Conservation (phyloP, 192 early-diverging fungal species). For the Backusella tarrabulga region DNA sequence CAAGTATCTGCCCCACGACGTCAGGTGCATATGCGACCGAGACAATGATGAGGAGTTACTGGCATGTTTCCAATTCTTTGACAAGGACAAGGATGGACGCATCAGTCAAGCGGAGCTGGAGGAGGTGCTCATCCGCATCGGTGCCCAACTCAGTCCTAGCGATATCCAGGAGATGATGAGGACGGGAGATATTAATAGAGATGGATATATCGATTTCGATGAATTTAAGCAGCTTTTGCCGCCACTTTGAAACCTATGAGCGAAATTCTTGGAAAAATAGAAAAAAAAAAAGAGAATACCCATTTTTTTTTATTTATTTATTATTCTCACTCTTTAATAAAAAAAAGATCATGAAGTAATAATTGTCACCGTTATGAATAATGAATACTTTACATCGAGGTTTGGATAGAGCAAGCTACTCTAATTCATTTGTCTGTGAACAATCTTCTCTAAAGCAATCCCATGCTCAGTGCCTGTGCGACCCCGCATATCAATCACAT, state of each 20-base stretch:
- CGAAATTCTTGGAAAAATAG: no score
- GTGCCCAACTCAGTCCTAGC: neutral
- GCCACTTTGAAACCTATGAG: neutral
- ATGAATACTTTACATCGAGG: no score
- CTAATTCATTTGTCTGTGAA: no score
- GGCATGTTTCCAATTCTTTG: slow-evolving; percentile 25
- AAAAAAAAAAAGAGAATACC: no score
- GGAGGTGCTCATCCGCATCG: slow-evolving; percentile 13
- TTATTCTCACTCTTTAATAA: no score
- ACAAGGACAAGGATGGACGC: slow-evolving; percentile 27
- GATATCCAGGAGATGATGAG: slow-evolving; percentile 28
- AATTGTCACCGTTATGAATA: no score
- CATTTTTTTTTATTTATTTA: no score
- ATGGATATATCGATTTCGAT: slow-evolving; percentile 33
- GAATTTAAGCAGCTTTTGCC: slow-evolving; percentile 31
- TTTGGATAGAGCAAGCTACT: no score
- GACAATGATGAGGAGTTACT: slow-evolving; percentile 13
- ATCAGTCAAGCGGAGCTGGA: slow-evolving; percentile 21
- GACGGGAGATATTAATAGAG: slow-evolving; percentile 20
- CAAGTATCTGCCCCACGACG: neutral
- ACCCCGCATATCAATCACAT: no score
- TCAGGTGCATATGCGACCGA: neutral
- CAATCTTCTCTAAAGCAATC: no score
- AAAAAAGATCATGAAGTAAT: no score
- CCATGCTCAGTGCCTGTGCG: no score